These are phyloP conservation scores for Sporothrix globosa DNA, from an alignment of 2,329 filamentous ascomycete species.

Conservation along the genomic window DNA sequence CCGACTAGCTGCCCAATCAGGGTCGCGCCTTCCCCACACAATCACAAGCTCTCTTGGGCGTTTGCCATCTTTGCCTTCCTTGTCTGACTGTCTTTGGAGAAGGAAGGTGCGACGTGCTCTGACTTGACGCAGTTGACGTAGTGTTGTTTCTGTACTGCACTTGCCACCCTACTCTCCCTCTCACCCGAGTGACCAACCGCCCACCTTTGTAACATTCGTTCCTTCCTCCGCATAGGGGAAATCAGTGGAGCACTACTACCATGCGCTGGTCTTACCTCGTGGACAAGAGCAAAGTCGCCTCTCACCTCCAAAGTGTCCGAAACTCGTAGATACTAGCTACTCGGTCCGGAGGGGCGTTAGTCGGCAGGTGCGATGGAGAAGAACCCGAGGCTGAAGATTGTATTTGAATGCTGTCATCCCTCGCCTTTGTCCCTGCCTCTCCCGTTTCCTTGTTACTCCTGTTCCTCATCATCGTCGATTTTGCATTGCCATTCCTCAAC, in stretches of 20 bases:
- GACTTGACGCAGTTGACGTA: constrained; percentile 8
- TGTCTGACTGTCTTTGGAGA: constrained; percentile 1
- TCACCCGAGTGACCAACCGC: constrained; percentile 34
- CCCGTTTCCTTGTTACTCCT: neutral
- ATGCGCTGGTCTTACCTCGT: constrained; percentile 6
- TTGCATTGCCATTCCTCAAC: neutral
- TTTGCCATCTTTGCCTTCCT: constrained; percentile 20
- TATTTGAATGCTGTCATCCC: constrained; percentile 29
- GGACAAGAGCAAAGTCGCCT: constrained; percentile 8
- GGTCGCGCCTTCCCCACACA: constrained; percentile 39
- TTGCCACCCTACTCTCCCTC: constrained; percentile 33
- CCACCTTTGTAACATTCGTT: neutral
- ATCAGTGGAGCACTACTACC: constrained; percentile 26
- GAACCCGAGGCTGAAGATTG: constrained; percentile 21
- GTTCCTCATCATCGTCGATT: constrained; percentile 10
- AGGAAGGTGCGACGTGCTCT: neutral
- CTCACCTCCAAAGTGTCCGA: constrained; percentile 16
- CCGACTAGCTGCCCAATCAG: constrained; percentile 32
- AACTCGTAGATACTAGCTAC: constrained; percentile 21
- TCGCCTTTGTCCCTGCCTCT: constrained; percentile 15
- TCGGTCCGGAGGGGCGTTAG: constrained; percentile 21
- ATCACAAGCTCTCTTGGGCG: constrained; percentile 39
- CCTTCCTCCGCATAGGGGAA: constrained; percentile 22
- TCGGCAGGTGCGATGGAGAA: constrained; percentile 21
- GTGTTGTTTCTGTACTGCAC: neutral